Evolutionary conservation across 169 alveolate genomes (phyloP), one percentile per base, ranked within the genome.

Genomic region (Plasmodium vinckei): DNA sequence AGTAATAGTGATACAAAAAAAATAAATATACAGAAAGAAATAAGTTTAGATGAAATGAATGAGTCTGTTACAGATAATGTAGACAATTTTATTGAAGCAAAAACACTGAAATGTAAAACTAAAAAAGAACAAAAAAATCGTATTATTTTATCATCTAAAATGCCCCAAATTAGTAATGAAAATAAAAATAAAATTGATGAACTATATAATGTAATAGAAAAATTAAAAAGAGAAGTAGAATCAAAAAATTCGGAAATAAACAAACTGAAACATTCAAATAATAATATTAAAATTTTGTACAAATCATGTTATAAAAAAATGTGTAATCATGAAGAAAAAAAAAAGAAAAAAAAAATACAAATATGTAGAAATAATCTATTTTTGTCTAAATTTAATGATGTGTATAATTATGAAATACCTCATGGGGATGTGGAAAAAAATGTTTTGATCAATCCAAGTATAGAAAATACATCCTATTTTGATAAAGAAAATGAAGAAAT

Each of bases 201-300:
- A 4, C 51, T 82, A 57, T 39, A 67, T 23, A 56, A 33, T 39
- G 25, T 68, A 60, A 69, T 82, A 63, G 90, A 23, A 47, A 54
- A 82, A 49, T 54, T 46, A 57, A 82, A 82, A 68, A 65, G 5
- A 27, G 86, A 68, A 54, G 3, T 82, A 82, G 67, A n/a, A 4
- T 47, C 23, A 56, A 82, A 68, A 67, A 60, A 1, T 1, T 21
- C 5, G 15, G 86, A 82, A 47, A 69, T 82, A 42, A 72, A 68
- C 53, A 82, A 82, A n/a, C 47, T 82, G 44, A 82, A 82, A 5
- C 84, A 67, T 44, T 53, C 72, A 6, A 54, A 82, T 68, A 33
- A 68, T 23, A 82, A 82, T 27, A 54, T 53, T 6, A 82, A 69
- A 25, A 68, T 82, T 27, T 49, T 82, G 1, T 82, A 82, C 21